phyloP scores from a whole-genome alignment of 2,329 filamentous ascomycete genomes.

The Pestalotiopsis sp. region DNA sequence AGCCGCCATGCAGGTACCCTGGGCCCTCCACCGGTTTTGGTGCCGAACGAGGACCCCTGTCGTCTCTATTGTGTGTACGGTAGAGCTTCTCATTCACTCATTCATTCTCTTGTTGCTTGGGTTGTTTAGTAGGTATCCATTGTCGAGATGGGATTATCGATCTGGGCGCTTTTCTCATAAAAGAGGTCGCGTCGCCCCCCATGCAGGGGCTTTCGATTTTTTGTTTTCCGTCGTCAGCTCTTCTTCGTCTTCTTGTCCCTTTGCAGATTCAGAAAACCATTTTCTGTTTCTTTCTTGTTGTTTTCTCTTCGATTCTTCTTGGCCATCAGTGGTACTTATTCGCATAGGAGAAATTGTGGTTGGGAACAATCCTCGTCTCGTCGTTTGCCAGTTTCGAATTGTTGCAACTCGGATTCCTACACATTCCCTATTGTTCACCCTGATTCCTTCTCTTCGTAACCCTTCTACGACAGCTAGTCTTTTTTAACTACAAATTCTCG shows the following conservation, averaged over 20 bases:
- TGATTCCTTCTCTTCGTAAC: conserved; percentile 3
- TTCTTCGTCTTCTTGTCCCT: conserved; percentile 7
- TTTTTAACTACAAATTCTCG: conserved; percentile 7
- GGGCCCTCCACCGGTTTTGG: background rate
- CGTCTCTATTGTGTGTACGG: background rate
- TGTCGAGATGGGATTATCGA: background rate
- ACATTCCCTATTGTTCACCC: conserved; percentile 9
- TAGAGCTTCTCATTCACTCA: background rate
- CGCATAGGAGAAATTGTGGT: background rate
- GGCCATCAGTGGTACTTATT: background rate
- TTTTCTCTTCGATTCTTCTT: conserved; percentile 5
- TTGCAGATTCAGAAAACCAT: background rate
- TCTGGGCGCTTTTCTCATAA: conserved; percentile 3
- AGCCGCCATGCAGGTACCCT: conserved; percentile 9
- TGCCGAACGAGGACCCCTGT: background rate
- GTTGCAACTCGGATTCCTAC: background rate
- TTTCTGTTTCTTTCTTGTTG: background rate
- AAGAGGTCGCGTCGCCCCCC: conserved; percentile 1
- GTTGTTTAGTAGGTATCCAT: background rate
- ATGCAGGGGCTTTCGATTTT: background rate
- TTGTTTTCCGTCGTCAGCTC: background rate
- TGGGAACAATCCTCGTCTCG: background rate
- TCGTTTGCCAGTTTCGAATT: background rate
- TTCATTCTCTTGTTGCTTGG: background rate
- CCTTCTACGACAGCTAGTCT: background rate